Conservation (phyloP, 352 stramenopile species). For the Phytophthora palmivora region DNA sequence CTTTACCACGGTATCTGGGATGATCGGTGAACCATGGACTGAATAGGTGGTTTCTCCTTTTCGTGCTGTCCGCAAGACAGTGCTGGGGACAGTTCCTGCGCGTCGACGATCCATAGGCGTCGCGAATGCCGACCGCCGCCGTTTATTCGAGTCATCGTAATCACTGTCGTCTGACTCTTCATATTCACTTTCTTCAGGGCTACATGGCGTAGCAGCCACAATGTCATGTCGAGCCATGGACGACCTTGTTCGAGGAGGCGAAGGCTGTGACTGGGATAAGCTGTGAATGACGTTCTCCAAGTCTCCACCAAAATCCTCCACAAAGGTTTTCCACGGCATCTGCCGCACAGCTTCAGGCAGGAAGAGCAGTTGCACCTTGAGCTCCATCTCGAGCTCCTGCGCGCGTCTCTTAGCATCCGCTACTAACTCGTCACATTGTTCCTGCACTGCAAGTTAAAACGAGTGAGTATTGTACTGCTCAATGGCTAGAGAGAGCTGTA, state of each 20-base stretch:
- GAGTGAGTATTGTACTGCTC: conserved; percentile 7
- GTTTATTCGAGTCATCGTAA: conserved; percentile 12
- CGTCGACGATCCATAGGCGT: conserved; percentile 46
- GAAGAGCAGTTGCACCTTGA: conserved; percentile 83
- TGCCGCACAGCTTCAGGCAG: conserved; percentile 72
- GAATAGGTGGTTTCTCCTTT: conserved; percentile 84
- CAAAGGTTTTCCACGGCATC: conserved; percentile 86
- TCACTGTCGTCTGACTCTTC: conserved; percentile 9
- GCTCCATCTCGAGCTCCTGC: conserved; percentile 73
- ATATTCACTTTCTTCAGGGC: conserved; percentile 27
- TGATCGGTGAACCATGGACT: conserved; percentile 68
- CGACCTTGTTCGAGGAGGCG: conserved; percentile 16
- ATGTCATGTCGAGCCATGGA: conserved; percentile 38
- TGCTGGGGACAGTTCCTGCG: conserved; percentile 26
- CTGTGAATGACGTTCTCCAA: conserved; percentile 79
- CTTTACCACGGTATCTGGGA: conserved; percentile 62
- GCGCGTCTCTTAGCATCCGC: conserved; percentile 60
- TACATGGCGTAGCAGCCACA: conserved; percentile 51
- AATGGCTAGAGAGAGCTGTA: background rate
- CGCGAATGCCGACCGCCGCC: conserved; percentile 44
- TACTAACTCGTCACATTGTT: conserved; percentile 65
- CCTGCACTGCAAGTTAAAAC: conserved; percentile 53
- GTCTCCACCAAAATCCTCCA: conserved; percentile 77
- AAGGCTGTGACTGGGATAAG: conserved; percentile 45
- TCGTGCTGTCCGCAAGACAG: conserved; percentile 66